Evolutionary conservation across 345 rosid genomes (phyloP), one percentile per base, ranked within the genome.

Genomic region (Bruguiera parviflora): DNA sequence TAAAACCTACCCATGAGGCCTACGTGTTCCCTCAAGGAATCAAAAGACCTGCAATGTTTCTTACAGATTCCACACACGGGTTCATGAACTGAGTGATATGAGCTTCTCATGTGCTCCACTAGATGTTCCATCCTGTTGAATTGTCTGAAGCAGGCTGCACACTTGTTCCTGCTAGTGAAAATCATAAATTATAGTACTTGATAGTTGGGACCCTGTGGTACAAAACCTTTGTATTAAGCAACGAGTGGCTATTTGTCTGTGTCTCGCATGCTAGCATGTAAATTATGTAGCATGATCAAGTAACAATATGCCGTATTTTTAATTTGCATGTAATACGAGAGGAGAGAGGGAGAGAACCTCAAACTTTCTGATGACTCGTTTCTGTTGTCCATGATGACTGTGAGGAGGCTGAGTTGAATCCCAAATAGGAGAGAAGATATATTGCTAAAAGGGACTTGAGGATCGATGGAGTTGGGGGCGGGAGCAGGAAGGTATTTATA

Each of bases 91-190:
- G 98, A 94, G 68, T 91, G 98, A 74, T 74, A 86, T 0, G 92
- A 84, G 67, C 64, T 77, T 74, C 87, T 88, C 96, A 91, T 91
- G 88, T 94, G 98, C 74, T 94, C 97, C 67, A 91, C 92, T 5
- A 94, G 80, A 78, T 94, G 98, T 63, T 91, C 98, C 82, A 74
- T 79, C 65, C 73, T 91, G 82, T 89, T 94, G 85, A 88, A 94
- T 77, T 91, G 98, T 63, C 89, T 88, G 76, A 67, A 91, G 86
- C 98, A 94, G 1, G 96, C 97, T 0, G 95, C 97, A 58, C 98
- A 94, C 81, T 89, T 91, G 69, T 94, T 83, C 88, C 98, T 93
- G 81, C 65, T 65, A 10, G 5, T 16, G 28, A 52, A 11, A 55
- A 55, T 29, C 15, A 61, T 60, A 18, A 21, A 20, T 8, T 32